A percentile compares a stretch with the other conserved stretches of the same genome.
phyloP scores from a whole-genome alignment of 108 stramenopile species.

The Cyclotella cryptica region DNA sequence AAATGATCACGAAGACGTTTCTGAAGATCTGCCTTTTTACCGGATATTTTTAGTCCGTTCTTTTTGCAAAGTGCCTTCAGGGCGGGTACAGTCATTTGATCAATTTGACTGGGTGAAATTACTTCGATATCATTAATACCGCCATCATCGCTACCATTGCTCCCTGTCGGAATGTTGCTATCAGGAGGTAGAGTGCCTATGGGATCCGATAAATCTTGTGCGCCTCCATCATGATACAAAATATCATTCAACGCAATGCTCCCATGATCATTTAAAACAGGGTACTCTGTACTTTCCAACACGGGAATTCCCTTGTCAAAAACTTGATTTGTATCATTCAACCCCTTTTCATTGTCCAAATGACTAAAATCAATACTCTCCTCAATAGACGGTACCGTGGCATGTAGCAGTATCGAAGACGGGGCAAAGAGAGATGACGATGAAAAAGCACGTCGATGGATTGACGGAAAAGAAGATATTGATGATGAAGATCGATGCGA shows the following conservation, averaged over 20 bases:
- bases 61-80: background rate
- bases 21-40: background rate
- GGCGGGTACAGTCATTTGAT: background rate
- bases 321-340: background rate
- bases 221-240: background rate
- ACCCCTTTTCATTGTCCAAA: background rate
- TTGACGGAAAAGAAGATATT: background rate
- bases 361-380: background rate
- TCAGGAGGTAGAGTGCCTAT: too few species aligned
- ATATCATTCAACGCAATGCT: background rate
- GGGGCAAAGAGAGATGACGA: background rate
- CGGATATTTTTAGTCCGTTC: slow-evolving; percentile 1
- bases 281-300: background rate
- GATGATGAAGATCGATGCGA: background rate
- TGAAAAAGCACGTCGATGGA: background rate
- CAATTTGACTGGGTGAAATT: background rate
- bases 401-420: background rate
- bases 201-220: too few species aligned
- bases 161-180: background rate
- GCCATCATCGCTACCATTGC: too few species aligned
- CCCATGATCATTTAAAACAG: background rate
- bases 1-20: background rate
- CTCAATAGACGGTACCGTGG: background rate
- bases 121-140: background rate
- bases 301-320: background rate